Evolutionary conservation across 176 grass and related monocot species (phyloP), one percentile per base, ranked within the genome.

Genomic region (Hsuehochloa calcarea): DNA sequence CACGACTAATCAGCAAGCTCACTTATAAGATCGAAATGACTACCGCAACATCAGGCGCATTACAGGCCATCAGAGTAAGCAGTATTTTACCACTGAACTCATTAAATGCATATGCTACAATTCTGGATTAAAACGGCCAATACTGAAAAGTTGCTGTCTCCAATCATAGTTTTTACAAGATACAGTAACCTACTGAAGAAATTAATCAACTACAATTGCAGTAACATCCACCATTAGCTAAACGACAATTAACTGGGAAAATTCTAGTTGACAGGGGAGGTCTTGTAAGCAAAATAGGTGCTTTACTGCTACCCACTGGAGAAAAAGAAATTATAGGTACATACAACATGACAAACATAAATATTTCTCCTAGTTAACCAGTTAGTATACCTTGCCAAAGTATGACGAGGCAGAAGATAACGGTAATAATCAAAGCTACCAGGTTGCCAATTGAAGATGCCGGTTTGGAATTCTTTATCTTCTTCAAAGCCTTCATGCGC

Each of bases 361-460:
- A 54, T 17, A 54, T 20, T 20, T 58, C 55, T n/a, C 55, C 55
- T 58, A 58, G 55, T 58, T 58, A 58, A n/a, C 55, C 3, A 58
- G 55, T n/a, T n/a, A 58, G 44, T 72, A 80, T 89, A 93, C 94
- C 94, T 84, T 97, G 94, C 94, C 91, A 93, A 67, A 97, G 78
- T 78, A 97, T 91, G 54, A 97, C 80, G 27, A 91, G 51, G 79
- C 94, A 97, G 80, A 97, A 93, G 58, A 97, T 34, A 79, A 88
- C 12, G 3, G 94, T 97, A 73, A 97, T 71, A 90, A 92, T 22
- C 77, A 93, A 81, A 44, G 94, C 89, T 77, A 84, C 88, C 74
- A 86, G 66, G 75, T 91, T 97, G 55, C 89, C 75, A 22, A 27
- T 84, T 10, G 84, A 80, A 16, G 89, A 90, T 64, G 72, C 51